A percentile compares a stretch with the other conserved stretches of the same genome.
phyloP scores from a whole-genome alignment of 371 early-diverging fungal species.

The Actinomucor elegans region DNA sequence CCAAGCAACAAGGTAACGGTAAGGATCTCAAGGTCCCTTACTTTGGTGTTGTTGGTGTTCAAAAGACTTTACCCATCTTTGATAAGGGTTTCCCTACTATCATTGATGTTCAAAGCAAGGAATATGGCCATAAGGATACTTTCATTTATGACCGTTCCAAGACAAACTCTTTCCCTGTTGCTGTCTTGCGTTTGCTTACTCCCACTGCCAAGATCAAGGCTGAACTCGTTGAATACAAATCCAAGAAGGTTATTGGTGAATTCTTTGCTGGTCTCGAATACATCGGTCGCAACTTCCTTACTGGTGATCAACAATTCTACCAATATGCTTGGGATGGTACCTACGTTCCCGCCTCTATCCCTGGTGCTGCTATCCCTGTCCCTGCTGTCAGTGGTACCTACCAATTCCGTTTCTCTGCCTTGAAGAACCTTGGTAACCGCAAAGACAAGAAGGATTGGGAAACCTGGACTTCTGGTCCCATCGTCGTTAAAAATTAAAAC shows the following conservation, averaged over 20 bases:
- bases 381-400: constrained; percentile 26
- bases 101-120: constrained; percentile 4
- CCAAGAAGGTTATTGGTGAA: constrained; percentile 19
- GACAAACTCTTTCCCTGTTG: constrained; percentile 5
- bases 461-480: constrained; percentile 20
- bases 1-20: constrained; percentile 12
- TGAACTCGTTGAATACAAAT: constrained; percentile 24
- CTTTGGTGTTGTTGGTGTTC: constrained; percentile 53
- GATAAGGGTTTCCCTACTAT: constrained; percentile 19
- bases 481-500: constrained; percentile 31
- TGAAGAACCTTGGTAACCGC: constrained; percentile 32
- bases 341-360: constrained; percentile 17
- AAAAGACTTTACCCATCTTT: constrained; percentile 35
- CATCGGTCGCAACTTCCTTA: constrained; percentile 26
- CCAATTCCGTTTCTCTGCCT: constrained; percentile 20
- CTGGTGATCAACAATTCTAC: not conserved
- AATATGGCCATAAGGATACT: constrained; percentile 21
- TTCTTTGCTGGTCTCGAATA: constrained; percentile 16
- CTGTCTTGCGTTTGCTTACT: constrained; percentile 33
- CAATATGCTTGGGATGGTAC: constrained; percentile 30
- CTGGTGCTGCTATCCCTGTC: constrained; percentile 10
- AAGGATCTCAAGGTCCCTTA: constrained; percentile 51
- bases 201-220: constrained; percentile 25
- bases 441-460: constrained; percentile 29
- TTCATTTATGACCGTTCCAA: constrained; percentile 24